These are phyloP conservation scores for Sporothrix variecibatus DNA, from an alignment of 2,329 filamentous ascomycete genomes.

Conservation along the genomic window DNA sequence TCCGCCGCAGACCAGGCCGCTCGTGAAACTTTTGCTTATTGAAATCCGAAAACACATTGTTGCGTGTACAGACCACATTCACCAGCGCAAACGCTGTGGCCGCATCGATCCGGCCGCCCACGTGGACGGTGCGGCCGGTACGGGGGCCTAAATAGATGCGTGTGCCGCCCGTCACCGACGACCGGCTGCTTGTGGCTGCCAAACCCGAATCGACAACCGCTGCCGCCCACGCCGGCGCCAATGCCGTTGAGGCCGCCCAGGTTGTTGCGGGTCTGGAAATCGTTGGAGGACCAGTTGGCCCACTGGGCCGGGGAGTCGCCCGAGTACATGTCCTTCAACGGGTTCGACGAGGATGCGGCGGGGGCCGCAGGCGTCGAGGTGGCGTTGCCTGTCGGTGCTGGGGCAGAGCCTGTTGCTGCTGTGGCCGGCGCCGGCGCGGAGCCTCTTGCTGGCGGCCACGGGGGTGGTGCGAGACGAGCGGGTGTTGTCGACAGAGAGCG, in stretches of 20 bases:
- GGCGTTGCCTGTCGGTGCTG: background rate
- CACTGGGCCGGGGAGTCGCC: conserved; percentile 30
- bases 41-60: conserved; percentile 60
- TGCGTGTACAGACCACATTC: conserved; percentile 46
- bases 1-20: conserved; percentile 72
- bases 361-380: background rate
- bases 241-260: background rate
- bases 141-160: conserved; percentile 44
- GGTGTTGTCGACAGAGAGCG: conserved; percentile 24
- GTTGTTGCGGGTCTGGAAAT: conserved; percentile 30
- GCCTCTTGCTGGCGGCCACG: conserved; percentile 11
- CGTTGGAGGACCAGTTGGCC: conserved; percentile 31
- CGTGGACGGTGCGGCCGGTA: conserved; percentile 48
- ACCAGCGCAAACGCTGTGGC: conserved; percentile 49
- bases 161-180: background rate
- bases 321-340: conserved; percentile 26
- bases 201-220: background rate
- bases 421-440: background rate
- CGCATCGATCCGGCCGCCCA: conserved; percentile 48
- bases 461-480: background rate
- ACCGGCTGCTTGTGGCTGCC: background rate
- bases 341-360: background rate
- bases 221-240: background rate
- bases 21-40: conserved; percentile 70
- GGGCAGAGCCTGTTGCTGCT: background rate